Evolutionary conservation across 352 stramenopile genomes (phyloP), one percentile per base, ranked within the genome.

Genomic region (Phytophthora pseudosyringae): DNA sequence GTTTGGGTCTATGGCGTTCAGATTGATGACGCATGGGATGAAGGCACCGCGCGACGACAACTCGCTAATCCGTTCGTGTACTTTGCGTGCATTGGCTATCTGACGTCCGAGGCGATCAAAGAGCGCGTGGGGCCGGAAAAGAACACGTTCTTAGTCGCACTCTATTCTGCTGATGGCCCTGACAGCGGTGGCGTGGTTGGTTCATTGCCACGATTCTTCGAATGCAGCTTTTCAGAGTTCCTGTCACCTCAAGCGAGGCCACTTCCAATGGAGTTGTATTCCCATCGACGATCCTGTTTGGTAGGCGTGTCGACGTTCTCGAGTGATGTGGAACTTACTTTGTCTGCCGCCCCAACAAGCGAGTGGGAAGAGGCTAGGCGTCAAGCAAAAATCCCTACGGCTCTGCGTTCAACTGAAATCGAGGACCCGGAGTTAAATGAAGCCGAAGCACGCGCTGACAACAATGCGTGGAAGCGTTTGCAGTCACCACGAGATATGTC

Each of bases 1-100:
- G 18, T 94, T 44, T 94, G 86, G 86, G 72, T 91, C 4, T 90
- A 89, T 36, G 86, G 86, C 28, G 64, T 92, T 3, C 59, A 76
- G 10, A 65, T 94, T 5, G 71, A 80, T 49, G 82, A 89, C 21
- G 74, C 74, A 11, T 87, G 79, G 75, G 54, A 84, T 28, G 63
- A 75, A 16, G 57, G 70, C 3, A 64, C 33, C 5, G 67, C 69
- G 1, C 63, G 64, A 21, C 57, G 67, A 6, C 75, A 81, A 51
- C 51, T 91, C 1, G 55, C 61, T 12, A 71, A 91, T 64, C 76
- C 83, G 43, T 86, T 78, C 47, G 48, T 94, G 41, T 81, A 89
- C 45, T 79, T 86, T 48, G 57, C 75, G 12, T 92, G 83, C 21
- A 59, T 91, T 45, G 51, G 71, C 2, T 94, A 83, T 48, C 35